Evolutionary conservation across 2,329 filamentous ascomycete genomes (phyloP), one percentile per base, ranked within the genome.

Genomic region (Penicillium sp.): DNA sequence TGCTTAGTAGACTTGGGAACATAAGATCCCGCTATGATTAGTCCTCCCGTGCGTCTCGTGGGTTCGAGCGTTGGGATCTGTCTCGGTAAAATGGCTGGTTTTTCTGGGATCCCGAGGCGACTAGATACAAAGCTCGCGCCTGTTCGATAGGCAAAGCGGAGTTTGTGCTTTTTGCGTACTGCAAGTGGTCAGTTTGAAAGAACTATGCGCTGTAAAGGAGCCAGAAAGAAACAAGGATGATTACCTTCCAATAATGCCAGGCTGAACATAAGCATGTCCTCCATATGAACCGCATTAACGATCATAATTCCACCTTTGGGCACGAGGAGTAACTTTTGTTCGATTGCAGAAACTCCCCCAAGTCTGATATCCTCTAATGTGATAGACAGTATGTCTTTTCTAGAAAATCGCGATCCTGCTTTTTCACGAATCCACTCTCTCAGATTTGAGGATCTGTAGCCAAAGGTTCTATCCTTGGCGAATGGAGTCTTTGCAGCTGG

Each of bases 401-500:
- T 50, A 9, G 47, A 50, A 25, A 50, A 50, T 38, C 47, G 47
- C 17, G 47, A 50, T 38, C 47, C 47, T 27, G 47, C 47, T 27
- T 50, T 50, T 50, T 50, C 47, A 38, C 47, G 33, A 37, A 50
- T 8, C 47, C 47, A 50, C 31, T 50, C 33, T 38, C 33, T 50
- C 9, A 38, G 47, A 38, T 50, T 50, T 25, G 47, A 50, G 21
- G 47, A 50, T 50, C 9, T 50, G 47, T 50, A 50, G 31, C 47
- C 47, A 50, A 50, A 50, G 21, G 47, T 50, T 38, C 15, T 27
- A 27, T 38, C 47, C 21, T 50, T 38, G 21, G 47, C 47, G 5
- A 37, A 50, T 27, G 47, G 33, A n/a, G 47, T 50, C 13, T 38
- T 38, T n/a, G 47, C 47, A 8, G 47, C 47, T 38, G 47, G 47